Evolutionary conservation across 305 asterid species (phyloP).

Genomic region (Fraxinus velutina): DNA sequence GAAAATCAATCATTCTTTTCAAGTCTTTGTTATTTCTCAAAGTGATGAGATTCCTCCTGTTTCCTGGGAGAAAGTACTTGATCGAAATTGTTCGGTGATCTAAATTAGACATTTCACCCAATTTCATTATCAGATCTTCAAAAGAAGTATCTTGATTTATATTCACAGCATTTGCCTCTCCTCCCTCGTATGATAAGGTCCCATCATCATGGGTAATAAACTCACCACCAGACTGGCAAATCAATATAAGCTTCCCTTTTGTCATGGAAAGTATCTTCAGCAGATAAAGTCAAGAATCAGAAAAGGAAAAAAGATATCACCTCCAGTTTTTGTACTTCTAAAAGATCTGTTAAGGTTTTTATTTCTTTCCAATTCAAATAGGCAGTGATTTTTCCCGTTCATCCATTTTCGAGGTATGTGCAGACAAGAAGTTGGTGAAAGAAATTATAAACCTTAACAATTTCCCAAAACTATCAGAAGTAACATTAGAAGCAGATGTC

Average conservation of each 20-base stretch:
- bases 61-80: conserved; percentile 92
- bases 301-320: neutral
- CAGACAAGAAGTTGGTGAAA: neutral
- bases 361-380: neutral
- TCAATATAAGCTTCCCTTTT: conserved; percentile 85
- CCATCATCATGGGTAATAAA: conserved; percentile 68
- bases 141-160: conserved; percentile 57
- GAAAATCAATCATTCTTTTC: conserved; percentile 83
- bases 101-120: conserved; percentile 74
- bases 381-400: neutral
- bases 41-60: conserved; percentile 70
- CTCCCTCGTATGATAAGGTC: conserved; percentile 69
- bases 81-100: conserved; percentile 58
- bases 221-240: conserved; percentile 86
- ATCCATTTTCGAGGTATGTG: neutral
- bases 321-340: neutral
- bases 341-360: neutral
- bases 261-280: conserved; percentile 64
- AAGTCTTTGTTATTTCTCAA: conserved; percentile 73
- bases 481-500: neutral
- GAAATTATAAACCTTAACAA: neutral
- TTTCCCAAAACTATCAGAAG: neutral
- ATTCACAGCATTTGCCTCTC: conserved; percentile 85
- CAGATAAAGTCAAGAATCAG: conserved; percentile 30
- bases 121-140: conserved; percentile 64